Conservation (phyloP, 805 yeast species). For the Candida ortonii region DNA sequence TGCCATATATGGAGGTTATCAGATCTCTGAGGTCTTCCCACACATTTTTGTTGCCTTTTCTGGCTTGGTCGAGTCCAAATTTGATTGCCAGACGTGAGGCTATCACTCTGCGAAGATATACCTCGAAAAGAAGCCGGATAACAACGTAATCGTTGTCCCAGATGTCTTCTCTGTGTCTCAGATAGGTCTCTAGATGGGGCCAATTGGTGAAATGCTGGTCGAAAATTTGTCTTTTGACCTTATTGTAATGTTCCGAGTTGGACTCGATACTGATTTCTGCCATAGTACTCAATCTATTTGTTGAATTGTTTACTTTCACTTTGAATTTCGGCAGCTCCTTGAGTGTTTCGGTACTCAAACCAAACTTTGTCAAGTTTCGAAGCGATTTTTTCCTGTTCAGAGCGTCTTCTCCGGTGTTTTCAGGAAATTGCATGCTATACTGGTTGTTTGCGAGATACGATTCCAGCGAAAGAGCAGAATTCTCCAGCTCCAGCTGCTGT, state of each 20-base stretch:
- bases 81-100: slow-evolving; percentile 30
- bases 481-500: slow-evolving; percentile 14
- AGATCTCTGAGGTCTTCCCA: slow-evolving; percentile 46
- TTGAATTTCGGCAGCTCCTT: slow-evolving; percentile 9
- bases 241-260: slow-evolving; percentile 23
- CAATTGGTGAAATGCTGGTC: slow-evolving; percentile 14
- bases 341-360: slow-evolving; percentile 8
- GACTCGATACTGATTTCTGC: slow-evolving; percentile 30
- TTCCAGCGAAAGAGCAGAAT: slow-evolving; percentile 15
- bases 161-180: slow-evolving; percentile 19
- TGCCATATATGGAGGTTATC: slow-evolving; percentile 51
- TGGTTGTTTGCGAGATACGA: slow-evolving; percentile 11
- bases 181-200: slow-evolving; percentile 12
- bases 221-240: slow-evolving; percentile 20
- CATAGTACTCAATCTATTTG: slow-evolving; percentile 21
- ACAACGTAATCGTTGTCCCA: slow-evolving; percentile 25
- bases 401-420: not conserved
- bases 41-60: slow-evolving; percentile 25
- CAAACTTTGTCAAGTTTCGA: slow-evolving; percentile 10
- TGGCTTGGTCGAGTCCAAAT: slow-evolving; percentile 23
- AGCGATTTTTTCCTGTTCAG: not conserved
- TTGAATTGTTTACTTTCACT: slow-evolving; percentile 7
- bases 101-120: slow-evolving; percentile 32
- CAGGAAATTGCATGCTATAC: slow-evolving; percentile 1
- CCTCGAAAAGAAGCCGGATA: slow-evolving; percentile 28